Evolutionary conservation across 192 early-diverging fungal species (phyloP).

Genomic region (Podila horticola): DNA sequence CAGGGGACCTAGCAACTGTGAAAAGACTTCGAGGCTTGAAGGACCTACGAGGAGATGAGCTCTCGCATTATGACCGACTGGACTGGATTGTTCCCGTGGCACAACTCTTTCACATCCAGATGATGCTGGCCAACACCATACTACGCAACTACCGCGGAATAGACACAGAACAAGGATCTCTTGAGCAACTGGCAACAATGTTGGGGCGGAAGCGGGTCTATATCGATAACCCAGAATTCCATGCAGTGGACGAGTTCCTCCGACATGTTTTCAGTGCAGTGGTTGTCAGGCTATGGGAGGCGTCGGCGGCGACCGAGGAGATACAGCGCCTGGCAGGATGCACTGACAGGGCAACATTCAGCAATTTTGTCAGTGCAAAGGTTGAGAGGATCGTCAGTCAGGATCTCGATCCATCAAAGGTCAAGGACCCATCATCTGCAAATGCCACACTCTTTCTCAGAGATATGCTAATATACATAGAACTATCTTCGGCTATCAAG

Average conservation of each 20-base stretch:
- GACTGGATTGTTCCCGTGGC: constrained; percentile 9
- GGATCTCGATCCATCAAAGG: not conserved
- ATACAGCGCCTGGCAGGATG: too few species aligned
- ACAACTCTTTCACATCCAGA: constrained; percentile 15
- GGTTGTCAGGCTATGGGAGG: constrained; percentile 5
- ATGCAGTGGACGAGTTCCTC: constrained; percentile 15
- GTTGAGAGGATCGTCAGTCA: not conserved
- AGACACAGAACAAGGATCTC: not conserved
- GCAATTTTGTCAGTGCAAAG: too few species aligned
- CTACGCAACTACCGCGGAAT: not conserved
- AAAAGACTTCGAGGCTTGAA: not conserved
- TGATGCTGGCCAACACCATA: not conserved
- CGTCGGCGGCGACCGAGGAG: too few species aligned
- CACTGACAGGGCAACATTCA: too few species aligned
- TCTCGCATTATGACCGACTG: not conserved
- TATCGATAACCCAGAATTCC: constrained; percentile 7
- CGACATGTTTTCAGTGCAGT: not conserved
- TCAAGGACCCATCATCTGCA: not conserved
- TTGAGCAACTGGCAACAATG: not conserved
- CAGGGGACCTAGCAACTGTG: not conserved
- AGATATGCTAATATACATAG: too few species aligned
- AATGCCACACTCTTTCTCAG: not conserved
- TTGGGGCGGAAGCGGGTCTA: not conserved
- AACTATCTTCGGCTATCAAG: too few species aligned
- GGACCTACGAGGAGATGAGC: not conserved